phyloP scores from a whole-genome alignment of 805 yeast genomes.

The Wickerhamiella occidentalis region DNA sequence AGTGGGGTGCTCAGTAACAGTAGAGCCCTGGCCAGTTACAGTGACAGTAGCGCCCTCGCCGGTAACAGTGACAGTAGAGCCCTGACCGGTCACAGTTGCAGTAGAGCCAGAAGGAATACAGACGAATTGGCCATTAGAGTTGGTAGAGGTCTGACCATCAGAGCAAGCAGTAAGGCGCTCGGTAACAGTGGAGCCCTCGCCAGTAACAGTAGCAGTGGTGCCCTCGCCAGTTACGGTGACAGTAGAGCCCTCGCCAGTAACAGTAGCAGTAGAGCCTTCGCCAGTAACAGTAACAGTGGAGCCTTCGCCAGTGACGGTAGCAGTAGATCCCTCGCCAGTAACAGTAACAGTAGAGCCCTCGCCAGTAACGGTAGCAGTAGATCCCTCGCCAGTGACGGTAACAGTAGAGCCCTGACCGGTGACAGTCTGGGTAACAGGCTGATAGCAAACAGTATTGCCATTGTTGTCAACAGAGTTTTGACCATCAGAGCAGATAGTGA shows the following conservation, averaged over 20 bases:
- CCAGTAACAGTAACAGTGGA: conserved; percentile 2
- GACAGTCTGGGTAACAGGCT: neutral
- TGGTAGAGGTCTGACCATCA: conserved; percentile 10
- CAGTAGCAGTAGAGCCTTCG: conserved; percentile 15
- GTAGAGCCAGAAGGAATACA: conserved; percentile 14
- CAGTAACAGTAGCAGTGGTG: conserved; percentile 14
- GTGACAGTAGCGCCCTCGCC: conserved; percentile 14
- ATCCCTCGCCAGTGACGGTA: conserved; percentile 9
- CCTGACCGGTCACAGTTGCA: conserved; percentile 15
- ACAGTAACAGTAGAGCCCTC: conserved; percentile 12
- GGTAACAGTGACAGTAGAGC: conserved; percentile 13
- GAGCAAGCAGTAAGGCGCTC: conserved; percentile 9
- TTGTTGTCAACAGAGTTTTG: neutral
- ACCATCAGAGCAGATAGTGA: conserved; percentile 1
- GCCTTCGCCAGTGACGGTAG: conserved; percentile 11
- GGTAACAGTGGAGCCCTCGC: conserved; percentile 8
- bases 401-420: conserved; percentile 9
- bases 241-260: conserved; percentile 14
- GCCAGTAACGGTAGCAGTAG: neutral
- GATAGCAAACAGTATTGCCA: neutral
- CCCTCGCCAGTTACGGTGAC: conserved; percentile 13
- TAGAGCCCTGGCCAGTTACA: conserved; percentile 11
- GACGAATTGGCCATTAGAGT: conserved; percentile 13
- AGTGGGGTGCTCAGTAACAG: conserved; percentile 9
- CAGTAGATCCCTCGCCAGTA: conserved; percentile 12